These are phyloP conservation scores for Aspergillus thermomutatus DNA, from an alignment of 2,329 filamentous ascomycete species.

Conservation along the genomic window DNA sequence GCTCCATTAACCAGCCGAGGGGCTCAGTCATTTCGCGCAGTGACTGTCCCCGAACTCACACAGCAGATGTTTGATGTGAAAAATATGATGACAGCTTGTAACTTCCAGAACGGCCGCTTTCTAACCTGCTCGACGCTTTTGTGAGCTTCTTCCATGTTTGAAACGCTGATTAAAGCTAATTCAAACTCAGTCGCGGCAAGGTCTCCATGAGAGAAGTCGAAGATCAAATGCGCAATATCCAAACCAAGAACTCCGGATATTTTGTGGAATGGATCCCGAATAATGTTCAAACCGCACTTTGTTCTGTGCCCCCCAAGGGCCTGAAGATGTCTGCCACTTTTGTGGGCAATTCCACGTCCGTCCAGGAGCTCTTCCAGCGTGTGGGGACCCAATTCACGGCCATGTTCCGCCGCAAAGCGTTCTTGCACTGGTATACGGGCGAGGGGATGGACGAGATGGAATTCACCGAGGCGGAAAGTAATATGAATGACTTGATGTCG, in stretches of 20 bases:
- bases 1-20: conserved; percentile 93
- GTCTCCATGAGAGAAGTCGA: conserved; percentile 99
- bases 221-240: conserved; percentile 99
- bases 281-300: conserved; percentile 99
- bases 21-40: conserved; percentile 92
- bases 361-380: conserved; percentile 99
- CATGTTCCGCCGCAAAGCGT: conserved; percentile 99
- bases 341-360: conserved; percentile 97
- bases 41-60: conserved; percentile 95
- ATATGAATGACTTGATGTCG: conserved; percentile 99
- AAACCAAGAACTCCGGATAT: conserved; percentile 99
- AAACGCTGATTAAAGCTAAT: conserved; percentile 27
- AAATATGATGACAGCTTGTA: conserved; percentile 99
- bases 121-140: conserved; percentile 99
- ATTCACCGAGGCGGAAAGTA: conserved; percentile 99
- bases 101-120: conserved; percentile 99
- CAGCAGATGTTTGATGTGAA: conserved; percentile 99
- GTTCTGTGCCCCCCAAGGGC: conserved; percentile 95
- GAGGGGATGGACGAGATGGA: conserved; percentile 99
- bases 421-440: conserved; percentile 99
- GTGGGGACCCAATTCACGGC: conserved; percentile 98
- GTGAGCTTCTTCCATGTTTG: conserved; percentile 41
- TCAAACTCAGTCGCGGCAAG: conserved; percentile 74
- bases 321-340: conserved; percentile 99
- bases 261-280: conserved; percentile 99